Percentiles rank a stretch among this genome's conserved stretches.
phyloP scores from a whole-genome alignment of 1,284 basidiomycete species.

The Fistulinella staudtii region DNA sequence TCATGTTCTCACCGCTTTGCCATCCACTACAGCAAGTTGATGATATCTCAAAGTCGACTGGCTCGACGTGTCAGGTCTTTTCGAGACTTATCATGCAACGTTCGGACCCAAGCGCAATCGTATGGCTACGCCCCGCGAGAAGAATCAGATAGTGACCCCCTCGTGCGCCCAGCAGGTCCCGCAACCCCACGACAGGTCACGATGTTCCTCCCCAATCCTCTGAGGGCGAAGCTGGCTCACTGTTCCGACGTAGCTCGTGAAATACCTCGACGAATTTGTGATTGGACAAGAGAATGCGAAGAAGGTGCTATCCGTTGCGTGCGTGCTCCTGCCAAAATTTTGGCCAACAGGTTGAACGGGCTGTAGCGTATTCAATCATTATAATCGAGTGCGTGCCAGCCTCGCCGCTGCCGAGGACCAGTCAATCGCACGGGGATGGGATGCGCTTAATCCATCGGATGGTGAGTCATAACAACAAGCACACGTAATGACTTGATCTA shows the following conservation, averaged over 20 bases:
- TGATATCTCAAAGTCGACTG: slow-evolving; percentile 19
- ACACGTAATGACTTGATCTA: neutral
- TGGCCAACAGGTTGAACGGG: slow-evolving; percentile 4
- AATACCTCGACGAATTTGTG: slow-evolving; percentile 87
- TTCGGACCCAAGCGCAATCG: slow-evolving; percentile 44
- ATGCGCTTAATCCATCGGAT: slow-evolving; percentile 27
- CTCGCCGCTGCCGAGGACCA: slow-evolving; percentile 47
- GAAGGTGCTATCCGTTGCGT: slow-evolving; percentile 90
- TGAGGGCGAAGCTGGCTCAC: slow-evolving; percentile 5
- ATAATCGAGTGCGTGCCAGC: slow-evolving; percentile 75
- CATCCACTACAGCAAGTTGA: slow-evolving; percentile 3
- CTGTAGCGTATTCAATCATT: slow-evolving; percentile 86
- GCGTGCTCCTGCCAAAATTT: slow-evolving; percentile 33
- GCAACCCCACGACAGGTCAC: slow-evolving; percentile 75
- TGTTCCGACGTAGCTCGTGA: slow-evolving; percentile 56
- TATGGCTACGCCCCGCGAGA: slow-evolving; percentile 37
- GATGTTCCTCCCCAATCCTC: slow-evolving; percentile 26
- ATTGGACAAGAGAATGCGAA: slow-evolving; percentile 91
- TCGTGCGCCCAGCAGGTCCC: slow-evolving; percentile 40
- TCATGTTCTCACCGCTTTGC: slow-evolving; percentile 1
- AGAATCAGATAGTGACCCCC: slow-evolving; percentile 26
- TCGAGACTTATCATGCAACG: slow-evolving; percentile 21
- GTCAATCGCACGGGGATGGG: slow-evolving; percentile 33
- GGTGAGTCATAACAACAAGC: slow-evolving; percentile 27
- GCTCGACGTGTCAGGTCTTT: slow-evolving; percentile 19